These are phyloP conservation scores for Coleophoma eucalyptorum DNA, from an alignment of 2,329 filamentous ascomycete genomes.

Conservation along the genomic window DNA sequence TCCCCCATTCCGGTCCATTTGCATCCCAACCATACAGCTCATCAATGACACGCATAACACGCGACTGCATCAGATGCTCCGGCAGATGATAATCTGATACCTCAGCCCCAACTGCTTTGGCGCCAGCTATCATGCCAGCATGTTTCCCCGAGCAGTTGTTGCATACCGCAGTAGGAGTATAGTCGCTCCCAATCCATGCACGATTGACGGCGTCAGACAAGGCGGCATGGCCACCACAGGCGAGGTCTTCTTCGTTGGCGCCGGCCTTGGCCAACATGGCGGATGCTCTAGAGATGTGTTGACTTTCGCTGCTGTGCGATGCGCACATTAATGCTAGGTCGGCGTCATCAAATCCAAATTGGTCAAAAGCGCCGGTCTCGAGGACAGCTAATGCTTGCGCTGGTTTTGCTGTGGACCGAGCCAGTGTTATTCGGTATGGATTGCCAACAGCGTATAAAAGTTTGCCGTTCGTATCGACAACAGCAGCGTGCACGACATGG, in stretches of 20 bases:
- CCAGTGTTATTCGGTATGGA: constrained; percentile 35
- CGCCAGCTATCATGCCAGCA: constrained; percentile 40
- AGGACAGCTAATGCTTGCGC: constrained; percentile 39
- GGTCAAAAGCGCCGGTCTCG: constrained; percentile 34
- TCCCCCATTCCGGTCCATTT: constrained; percentile 33
- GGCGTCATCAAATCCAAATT: constrained; percentile 31
- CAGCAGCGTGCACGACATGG: constrained; percentile 38
- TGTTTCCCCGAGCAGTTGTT: constrained; percentile 48
- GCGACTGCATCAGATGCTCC: constrained; percentile 33
- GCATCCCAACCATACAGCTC: constrained; percentile 28
- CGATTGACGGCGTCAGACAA: constrained; percentile 31
- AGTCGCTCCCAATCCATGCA: constrained; percentile 34
- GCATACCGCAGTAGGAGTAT: constrained; percentile 31
- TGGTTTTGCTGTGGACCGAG: constrained; percentile 42
- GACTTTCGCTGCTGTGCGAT: constrained; percentile 40
- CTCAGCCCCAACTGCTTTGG: constrained; percentile 30
- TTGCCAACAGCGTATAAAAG: constrained; percentile 37
- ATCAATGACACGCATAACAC: constrained; percentile 32
- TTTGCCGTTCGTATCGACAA: constrained; percentile 33
- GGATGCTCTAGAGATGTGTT: constrained; percentile 33
- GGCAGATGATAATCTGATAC: constrained; percentile 31
- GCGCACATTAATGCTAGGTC: constrained; percentile 44
- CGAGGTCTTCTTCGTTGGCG: constrained; percentile 31
- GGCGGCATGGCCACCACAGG: constrained; percentile 38
- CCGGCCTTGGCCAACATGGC: constrained; percentile 33